Evolutionary conservation across 768 basidiomycete genomes (phyloP), one percentile per base, ranked within the genome.

Genomic region (Naematelia aurantialba): DNA sequence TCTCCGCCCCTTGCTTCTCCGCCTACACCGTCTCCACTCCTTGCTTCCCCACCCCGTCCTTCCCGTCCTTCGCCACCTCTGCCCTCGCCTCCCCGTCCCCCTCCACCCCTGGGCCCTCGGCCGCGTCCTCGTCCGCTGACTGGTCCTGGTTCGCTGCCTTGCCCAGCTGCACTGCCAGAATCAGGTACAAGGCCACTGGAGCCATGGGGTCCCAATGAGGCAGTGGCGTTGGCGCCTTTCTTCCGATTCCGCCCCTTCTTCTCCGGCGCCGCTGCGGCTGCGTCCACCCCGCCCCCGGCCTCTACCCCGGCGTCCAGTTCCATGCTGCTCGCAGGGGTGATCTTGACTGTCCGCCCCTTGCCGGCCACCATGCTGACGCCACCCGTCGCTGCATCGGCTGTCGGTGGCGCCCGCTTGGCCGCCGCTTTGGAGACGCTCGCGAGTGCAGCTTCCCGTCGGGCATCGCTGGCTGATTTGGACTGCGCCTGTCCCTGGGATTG

Each of bases 351-450:
- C 26, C 72, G 45, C 2, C 72, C 72, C 50, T 69, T 68, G 12
- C 72, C 72, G 17, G 72, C 72, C 2, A 70, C 56, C 61, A 73
- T 59, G 12, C 57, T 52, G 5, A 60, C 45, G 5, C 60, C 65
- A n/a, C 3, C 47, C 53, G 17, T 54, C 42, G 22, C 54, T 44
- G 25, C 39, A 4, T 29, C 27, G 13, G 45, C 54, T 21, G 56
- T 42, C 39, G 63, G 59, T 11, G 68, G 61, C 5, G 62, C 56
- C 12, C 72, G 60, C 24, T 65, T 62, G 2, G 67, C 62, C 45
- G 69, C 66, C 1, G 72, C 69, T 1, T 62, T 59, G 12, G 55
- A 50, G 26, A 69, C 63, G n/a, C 56, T 47, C 2, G 68, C 66
- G 14, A 66, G 45, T 17, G 69, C 72, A 2, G 65, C 58, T 27